phyloP scores from a whole-genome alignment of 2,329 filamentous ascomycete species.

The Aspergillus sp. region DNA sequence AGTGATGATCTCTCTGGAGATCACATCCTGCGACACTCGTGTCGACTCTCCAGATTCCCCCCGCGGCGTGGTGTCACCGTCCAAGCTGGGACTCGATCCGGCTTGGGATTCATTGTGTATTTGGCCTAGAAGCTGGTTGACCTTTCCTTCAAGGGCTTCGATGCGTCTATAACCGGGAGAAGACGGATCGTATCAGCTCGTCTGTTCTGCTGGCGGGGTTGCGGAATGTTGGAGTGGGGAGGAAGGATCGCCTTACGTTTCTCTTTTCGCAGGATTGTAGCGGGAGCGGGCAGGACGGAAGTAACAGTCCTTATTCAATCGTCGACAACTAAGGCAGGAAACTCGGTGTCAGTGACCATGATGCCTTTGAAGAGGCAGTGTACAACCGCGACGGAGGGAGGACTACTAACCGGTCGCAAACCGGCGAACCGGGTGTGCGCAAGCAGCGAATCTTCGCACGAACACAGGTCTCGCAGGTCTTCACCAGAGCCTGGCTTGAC shows the following conservation, averaged over 20 bases:
- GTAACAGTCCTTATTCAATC: constrained; percentile 15
- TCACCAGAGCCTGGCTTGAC: constrained; percentile 1
- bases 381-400: background rate
- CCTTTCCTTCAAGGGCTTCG: constrained; percentile 9
- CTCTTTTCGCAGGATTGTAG: constrained; percentile 11
- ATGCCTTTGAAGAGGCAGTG: background rate
- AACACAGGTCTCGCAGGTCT: constrained; percentile 15
- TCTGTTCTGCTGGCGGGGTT: background rate
- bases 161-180: background rate
- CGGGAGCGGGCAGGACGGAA: constrained; percentile 15
- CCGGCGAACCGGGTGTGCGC: constrained; percentile 3
- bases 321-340: constrained; percentile 5
- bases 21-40: background rate
- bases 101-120: background rate
- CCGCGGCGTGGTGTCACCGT: background rate
- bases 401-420: constrained; percentile 14
- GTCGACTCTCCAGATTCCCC: background rate
- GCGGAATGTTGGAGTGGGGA: background rate
- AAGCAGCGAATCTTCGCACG: constrained; percentile 15
- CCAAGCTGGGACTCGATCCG: background rate
- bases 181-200: background rate
- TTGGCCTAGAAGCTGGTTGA: constrained; percentile 11
- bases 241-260: background rate
- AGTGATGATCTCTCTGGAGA: background rate
- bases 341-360: background rate